Base-by-base conservation (phyloP, 805 yeast species). In the Sugiyamaella smithiae region DNA sequence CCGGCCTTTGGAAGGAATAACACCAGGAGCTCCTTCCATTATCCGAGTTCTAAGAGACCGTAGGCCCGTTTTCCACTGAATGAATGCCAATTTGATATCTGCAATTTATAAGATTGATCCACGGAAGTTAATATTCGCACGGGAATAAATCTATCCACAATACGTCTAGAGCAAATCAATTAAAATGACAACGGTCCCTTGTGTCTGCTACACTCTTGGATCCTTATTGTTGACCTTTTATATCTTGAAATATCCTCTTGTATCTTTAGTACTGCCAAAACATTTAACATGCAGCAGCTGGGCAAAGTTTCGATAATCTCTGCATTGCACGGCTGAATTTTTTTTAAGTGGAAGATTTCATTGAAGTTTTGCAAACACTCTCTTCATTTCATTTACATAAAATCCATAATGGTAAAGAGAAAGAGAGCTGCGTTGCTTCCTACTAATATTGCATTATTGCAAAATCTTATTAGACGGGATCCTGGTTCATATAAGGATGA, bases 361-460 rank as follows among this genome's bases (percentile, higher is more conserved):
- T 5, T 29, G 4, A 29, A 29, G 14, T n/a, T 26, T 29, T n/a
- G 12, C 33, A 4, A 16, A 29, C 7, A 29, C 14, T 29, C 33
- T 7, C 33, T 29, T 29, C 14, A n/a, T n/a, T n/a, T n/a, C n/a
- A n/a, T n/a, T n/a, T n/a, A n/a, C n/a, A 17, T 7, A 42, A 26
- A 20, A 5, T 7, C n/a, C 22, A 40, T 8, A n/a, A 91, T 91
- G 98, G 96, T 79, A 29, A 87, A 84, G 67, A 78, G 82, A 66
- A 82, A 86, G 70, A 86, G 97, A 77, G 93, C 96, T 23, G 97
- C 97, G 40, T 77, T 90, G 49, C 73, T 91, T 64, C 98, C 98
- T 8, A 86, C 89, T 16, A 93, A 93, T 68, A 85, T 93, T 63
- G 90, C 95, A 32, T 72, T 91, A 54, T 70, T 93, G 52, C 99